Percentiles rank a stretch among this genome's conserved stretches.
These are phyloP conservation scores for Anacardium occidentale DNA, from an alignment of 345 rosid species.

Conservation along the genomic window DNA sequence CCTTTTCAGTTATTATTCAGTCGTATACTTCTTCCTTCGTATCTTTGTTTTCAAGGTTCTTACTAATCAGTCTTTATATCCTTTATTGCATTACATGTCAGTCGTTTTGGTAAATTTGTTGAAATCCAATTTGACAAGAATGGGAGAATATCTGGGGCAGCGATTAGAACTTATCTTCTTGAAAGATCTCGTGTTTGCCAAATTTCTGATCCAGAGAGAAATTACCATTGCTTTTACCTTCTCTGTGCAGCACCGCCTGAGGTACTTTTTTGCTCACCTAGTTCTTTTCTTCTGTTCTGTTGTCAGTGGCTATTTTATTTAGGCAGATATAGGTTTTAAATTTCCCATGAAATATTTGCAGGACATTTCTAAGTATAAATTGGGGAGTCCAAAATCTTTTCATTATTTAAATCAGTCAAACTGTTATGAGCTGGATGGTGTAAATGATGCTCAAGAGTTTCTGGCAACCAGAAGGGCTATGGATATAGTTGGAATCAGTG, in stretches of 20 bases:
- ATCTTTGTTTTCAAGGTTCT: too few species aligned
- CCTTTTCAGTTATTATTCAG: background rate
- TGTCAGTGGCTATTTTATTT: background rate
- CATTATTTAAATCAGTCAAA: slow-evolving; percentile 82
- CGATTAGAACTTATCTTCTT: slow-evolving; percentile 83
- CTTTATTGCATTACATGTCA: slow-evolving; percentile 22
- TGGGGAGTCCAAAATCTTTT: slow-evolving; percentile 58
- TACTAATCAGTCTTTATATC: too few species aligned
- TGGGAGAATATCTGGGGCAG: slow-evolving; percentile 95
- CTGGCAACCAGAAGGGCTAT: slow-evolving; percentile 87
- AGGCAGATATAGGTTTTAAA: background rate
- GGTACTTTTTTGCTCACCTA: slow-evolving; percentile 42
- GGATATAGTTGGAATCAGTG: slow-evolving; percentile 87
- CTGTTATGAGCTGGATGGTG: slow-evolving; percentile 76
- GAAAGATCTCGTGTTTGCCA: slow-evolving; percentile 98
- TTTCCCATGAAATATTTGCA: slow-evolving; percentile 31
- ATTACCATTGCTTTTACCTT: slow-evolving; percentile 91
- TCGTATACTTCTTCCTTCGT: background rate
- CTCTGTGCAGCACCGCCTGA: slow-evolving; percentile 92
- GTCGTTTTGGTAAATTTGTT: slow-evolving; percentile 96
- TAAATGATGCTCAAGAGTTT: slow-evolving; percentile 80
- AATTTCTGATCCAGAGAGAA: slow-evolving; percentile 87
- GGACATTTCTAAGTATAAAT: slow-evolving; percentile 63
- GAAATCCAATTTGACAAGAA: slow-evolving; percentile 90
- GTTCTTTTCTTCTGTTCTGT: background rate